These are phyloP conservation scores for Neurospora pannonica DNA, from an alignment of 495 filamentous ascomycete species.

Conservation along the genomic window DNA sequence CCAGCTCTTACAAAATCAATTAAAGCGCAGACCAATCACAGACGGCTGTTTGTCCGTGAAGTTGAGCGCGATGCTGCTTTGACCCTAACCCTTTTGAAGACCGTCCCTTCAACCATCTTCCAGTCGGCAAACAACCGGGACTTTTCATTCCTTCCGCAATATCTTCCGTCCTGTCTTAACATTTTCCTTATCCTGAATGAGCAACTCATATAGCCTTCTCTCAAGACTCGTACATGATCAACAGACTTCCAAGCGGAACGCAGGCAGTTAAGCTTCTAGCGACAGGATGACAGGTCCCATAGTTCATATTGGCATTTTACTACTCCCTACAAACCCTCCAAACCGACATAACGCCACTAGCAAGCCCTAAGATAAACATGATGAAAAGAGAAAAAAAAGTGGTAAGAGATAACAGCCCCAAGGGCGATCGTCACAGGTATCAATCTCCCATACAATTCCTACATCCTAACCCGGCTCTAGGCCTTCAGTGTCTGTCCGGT, in stretches of 20 bases:
- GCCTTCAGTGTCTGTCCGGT: constrained; percentile 21
- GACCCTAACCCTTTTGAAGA: neutral
- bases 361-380: neutral
- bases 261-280: neutral
- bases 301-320: neutral
- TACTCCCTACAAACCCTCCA: neutral
- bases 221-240: neutral
- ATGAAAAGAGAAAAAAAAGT: neutral
- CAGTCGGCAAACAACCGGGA: neutral
- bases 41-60: neutral
- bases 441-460: neutral
- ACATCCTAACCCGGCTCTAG: neutral
- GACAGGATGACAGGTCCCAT: neutral
- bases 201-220: neutral
- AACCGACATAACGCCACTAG: neutral
- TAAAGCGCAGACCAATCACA: neutral
- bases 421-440: neutral
- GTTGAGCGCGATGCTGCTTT: neutral
- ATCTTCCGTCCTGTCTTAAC: too few species aligned
- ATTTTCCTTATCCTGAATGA: too few species aligned
- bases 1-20: neutral
- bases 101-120: neutral
- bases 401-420: neutral
- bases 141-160: neutral
- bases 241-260: neutral